Evolutionary conservation across 495 filamentous ascomycete species (phyloP).

Genomic region (Aspergillus nidulans): DNA sequence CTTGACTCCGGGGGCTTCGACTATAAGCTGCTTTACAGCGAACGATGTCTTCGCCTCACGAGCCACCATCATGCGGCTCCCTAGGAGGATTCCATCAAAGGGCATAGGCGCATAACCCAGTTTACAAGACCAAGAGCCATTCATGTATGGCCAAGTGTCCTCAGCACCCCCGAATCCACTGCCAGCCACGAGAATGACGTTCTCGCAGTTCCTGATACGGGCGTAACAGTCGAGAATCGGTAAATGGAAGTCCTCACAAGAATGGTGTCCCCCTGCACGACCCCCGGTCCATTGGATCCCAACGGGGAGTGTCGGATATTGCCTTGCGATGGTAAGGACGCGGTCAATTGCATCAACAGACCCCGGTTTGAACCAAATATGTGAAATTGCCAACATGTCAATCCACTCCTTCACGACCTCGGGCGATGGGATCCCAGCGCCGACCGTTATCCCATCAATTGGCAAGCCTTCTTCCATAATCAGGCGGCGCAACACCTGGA

Average conservation of each 20-base stretch:
- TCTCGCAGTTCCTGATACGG: constrained; percentile 72
- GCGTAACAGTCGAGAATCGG: constrained; percentile 86
- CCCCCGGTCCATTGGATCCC: constrained; percentile 94
- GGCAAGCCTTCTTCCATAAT: constrained; percentile 82
- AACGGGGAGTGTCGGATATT: constrained; percentile 82
- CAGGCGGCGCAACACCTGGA: constrained; percentile 75
- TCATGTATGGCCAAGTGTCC: constrained; percentile 93
- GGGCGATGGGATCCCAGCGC: constrained; percentile 88
- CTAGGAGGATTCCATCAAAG: constrained; percentile 85
- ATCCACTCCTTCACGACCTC: constrained; percentile 79
- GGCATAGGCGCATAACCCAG: constrained; percentile 92
- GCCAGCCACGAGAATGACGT: constrained; percentile 83
- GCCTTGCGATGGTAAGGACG: constrained; percentile 87
- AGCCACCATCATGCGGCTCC: constrained; percentile 88
- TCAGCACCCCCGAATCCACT: constrained; percentile 89
- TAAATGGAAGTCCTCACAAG: constrained; percentile 91
- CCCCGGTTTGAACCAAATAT: constrained; percentile 92
- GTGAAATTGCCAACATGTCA: constrained; percentile 83
- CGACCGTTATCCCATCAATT: constrained; percentile 90
- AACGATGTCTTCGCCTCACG: constrained; percentile 91
- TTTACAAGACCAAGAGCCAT: constrained; percentile 77
- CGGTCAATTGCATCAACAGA: constrained; percentile 82
- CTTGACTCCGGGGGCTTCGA: constrained; percentile 80
- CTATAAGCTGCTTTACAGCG: constrained; percentile 91
- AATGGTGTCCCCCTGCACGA: constrained; percentile 90